These are phyloP conservation scores for Globisporangium cederbergense DNA, from an alignment of 352 stramenopile genomes.

Conservation along the genomic window DNA sequence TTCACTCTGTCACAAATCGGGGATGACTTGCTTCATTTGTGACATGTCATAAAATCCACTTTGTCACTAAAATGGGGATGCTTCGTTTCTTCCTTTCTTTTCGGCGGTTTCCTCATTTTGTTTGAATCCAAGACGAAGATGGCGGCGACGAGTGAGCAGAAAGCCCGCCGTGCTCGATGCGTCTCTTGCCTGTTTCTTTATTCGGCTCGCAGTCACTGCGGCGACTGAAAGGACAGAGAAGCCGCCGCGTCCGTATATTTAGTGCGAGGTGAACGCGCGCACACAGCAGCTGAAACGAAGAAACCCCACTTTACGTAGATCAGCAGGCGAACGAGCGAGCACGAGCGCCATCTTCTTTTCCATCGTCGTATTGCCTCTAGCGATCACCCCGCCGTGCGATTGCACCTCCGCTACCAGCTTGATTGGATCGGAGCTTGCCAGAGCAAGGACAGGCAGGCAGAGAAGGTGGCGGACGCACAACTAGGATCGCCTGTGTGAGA, in stretches of 20 bases:
- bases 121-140: not conserved
- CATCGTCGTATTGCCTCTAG: not conserved
- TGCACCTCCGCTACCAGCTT: not conserved
- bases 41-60: too few species aligned
- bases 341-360: not conserved
- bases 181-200: not conserved
- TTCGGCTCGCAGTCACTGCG: not conserved
- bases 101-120: not conserved
- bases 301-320: not conserved
- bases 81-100: not conserved
- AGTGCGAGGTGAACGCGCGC: not conserved
- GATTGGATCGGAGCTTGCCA: not conserved
- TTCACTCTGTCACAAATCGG: not conserved
- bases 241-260: not conserved
- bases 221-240: not conserved
- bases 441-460: not conserved
- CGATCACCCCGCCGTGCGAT: not conserved
- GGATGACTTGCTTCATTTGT: too few species aligned
- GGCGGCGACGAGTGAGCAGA: not conserved
- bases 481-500: not conserved
- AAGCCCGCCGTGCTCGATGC: not conserved
- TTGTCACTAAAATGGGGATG: not conserved
- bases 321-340: not conserved
- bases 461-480: not conserved
- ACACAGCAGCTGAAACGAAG: not conserved